Conservation (phyloP, 2,329 filamentous ascomycete species). For the Microdochium trichocladiopsis region DNA sequence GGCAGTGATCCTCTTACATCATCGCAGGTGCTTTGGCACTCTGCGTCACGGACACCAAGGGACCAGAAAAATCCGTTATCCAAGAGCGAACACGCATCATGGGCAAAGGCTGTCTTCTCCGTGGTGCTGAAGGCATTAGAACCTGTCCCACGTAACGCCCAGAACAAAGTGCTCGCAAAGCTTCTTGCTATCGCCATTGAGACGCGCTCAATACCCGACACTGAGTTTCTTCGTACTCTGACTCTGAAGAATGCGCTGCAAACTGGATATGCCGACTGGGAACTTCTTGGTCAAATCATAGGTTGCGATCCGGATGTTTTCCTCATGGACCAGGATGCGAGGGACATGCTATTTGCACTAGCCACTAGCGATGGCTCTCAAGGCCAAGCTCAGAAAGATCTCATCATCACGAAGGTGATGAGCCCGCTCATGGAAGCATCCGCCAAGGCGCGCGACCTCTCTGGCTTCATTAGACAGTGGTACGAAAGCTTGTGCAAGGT, state of each 20-base stretch:
- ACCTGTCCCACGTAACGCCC: background rate
- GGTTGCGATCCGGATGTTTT: constrained; percentile 37
- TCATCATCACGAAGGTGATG: constrained; percentile 23
- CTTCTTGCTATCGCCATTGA: constrained; percentile 26
- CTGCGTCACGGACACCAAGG: constrained; percentile 16
- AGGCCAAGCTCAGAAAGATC: constrained; percentile 11
- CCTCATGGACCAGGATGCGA: constrained; percentile 23
- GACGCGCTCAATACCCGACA: constrained; percentile 23
- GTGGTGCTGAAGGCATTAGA: constrained; percentile 8
- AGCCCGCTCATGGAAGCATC: constrained; percentile 33
- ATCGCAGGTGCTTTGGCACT: constrained; percentile 33
- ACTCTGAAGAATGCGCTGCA: constrained; percentile 17
- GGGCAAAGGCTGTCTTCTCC: constrained; percentile 17
- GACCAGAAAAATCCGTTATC: constrained; percentile 18
- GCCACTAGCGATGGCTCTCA: constrained; percentile 17
- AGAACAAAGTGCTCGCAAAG: constrained; percentile 15
- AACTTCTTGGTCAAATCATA: constrained; percentile 31
- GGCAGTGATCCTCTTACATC: constrained; percentile 25
- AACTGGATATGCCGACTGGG: constrained; percentile 24
- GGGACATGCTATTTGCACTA: constrained; percentile 20
- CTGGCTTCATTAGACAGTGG: constrained; percentile 30
- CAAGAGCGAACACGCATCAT: constrained; percentile 18
- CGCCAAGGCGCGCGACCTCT: constrained; percentile 28
- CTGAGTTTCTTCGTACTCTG: constrained; percentile 21
- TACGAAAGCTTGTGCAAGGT: constrained; percentile 16